These are phyloP conservation scores for Aspergillus melleus DNA, from an alignment of 2,329 filamentous ascomycete species.

Conservation along the genomic window DNA sequence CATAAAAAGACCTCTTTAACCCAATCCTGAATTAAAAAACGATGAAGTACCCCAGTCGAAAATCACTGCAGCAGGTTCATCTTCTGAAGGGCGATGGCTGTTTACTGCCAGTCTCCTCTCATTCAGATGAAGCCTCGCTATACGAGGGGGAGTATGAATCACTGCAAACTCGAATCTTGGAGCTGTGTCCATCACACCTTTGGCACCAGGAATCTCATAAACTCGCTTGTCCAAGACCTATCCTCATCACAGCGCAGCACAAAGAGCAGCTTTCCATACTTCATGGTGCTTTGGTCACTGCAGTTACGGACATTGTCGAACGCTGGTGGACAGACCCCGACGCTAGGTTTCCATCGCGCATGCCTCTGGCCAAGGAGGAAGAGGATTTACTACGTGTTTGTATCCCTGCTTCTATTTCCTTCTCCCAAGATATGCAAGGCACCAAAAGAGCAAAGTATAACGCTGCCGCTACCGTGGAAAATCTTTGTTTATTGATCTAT, in stretches of 20 bases:
- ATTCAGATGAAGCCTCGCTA: not conserved
- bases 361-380: conserved; percentile 29
- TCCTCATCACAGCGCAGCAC: conserved; percentile 2
- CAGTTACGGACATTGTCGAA: conserved; percentile 27
- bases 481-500: not conserved
- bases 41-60: no score
- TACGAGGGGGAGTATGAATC: conserved; percentile 1
- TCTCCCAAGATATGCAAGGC: no score
- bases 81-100: not conserved
- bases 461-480: no score
- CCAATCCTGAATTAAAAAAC: no score
- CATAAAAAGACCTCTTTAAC: no score
- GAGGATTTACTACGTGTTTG: conserved; percentile 25
- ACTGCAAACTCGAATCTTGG: not conserved
- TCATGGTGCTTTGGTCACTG: conserved; percentile 21
- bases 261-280: conserved; percentile 9
- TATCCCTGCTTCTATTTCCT: not conserved
- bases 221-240: conserved; percentile 1
- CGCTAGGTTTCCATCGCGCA: conserved; percentile 23
- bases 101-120: not conserved
- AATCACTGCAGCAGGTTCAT: conserved; percentile 2
- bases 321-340: conserved; percentile 28
- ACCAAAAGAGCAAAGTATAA: no score
- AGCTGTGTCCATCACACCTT: not conserved
- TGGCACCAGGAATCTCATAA: conserved; percentile 2